A percentile compares a stretch with the other conserved stretches of the same genome.
Evolutionary conservation across 352 stramenopile genomes (phyloP).

Genomic region (Phytophthora uliginosa): DNA sequence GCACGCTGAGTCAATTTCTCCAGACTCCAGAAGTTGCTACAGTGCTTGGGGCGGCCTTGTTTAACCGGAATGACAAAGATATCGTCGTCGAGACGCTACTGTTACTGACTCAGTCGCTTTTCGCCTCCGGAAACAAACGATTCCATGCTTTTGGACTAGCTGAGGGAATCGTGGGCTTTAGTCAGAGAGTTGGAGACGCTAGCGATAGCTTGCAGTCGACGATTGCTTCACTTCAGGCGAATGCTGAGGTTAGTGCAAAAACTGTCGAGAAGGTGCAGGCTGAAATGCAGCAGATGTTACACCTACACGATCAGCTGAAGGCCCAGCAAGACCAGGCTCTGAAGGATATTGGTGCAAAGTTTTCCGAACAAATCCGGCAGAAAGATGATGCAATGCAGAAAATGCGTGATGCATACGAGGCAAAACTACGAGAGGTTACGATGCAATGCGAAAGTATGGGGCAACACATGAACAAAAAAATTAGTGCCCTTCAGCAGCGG

Average conservation of each 20-base stretch:
- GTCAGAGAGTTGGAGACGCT: conserved; percentile 59
- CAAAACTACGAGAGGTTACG: conserved; percentile 68
- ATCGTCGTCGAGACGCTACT: conserved; percentile 73
- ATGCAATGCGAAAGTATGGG: conserved; percentile 76
- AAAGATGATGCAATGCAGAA: conserved; percentile 71
- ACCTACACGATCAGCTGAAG: conserved; percentile 65
- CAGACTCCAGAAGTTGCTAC: conserved; percentile 75
- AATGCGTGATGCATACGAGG: conserved; percentile 71
- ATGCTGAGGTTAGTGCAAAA: conserved; percentile 51
- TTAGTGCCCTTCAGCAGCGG: conserved; percentile 69
- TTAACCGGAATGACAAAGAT: conserved; percentile 73
- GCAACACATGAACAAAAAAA: conserved; percentile 85
- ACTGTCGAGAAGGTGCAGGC: conserved; percentile 63
- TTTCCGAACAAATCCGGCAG: conserved; percentile 72
- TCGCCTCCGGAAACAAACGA: conserved; percentile 61
- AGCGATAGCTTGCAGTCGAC: conserved; percentile 69
- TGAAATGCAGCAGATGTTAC: conserved; percentile 71
- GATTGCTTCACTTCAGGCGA: conserved; percentile 60
- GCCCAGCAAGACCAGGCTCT: conserved; percentile 74
- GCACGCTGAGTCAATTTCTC: conserved; percentile 76
- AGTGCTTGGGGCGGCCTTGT: conserved; percentile 69
- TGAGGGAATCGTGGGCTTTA: conserved; percentile 69
- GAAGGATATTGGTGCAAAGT: conserved; percentile 64
- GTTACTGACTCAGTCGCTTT: conserved; percentile 63
- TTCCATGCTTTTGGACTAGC: conserved; percentile 71